These are phyloP conservation scores for Hypericum androsaemum DNA, from an alignment of 345 rosid species.

Conservation along the genomic window DNA sequence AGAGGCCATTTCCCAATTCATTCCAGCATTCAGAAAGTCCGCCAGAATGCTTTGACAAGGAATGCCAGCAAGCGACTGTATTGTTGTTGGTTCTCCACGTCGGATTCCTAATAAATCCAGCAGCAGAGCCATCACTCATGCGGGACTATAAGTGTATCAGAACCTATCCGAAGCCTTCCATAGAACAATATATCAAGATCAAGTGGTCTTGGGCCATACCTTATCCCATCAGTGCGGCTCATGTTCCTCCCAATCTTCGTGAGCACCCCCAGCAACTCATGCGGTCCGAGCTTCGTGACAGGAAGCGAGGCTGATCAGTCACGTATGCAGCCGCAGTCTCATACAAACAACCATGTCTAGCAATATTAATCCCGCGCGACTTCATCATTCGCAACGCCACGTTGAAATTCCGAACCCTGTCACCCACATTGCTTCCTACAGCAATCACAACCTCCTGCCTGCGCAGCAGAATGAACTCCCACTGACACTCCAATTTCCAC, in stretches of 20 bases:
- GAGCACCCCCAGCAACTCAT: conserved; percentile 55
- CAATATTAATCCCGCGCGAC: conserved; percentile 44
- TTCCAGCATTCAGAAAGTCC: conserved; percentile 61
- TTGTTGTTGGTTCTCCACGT: conserved; percentile 55
- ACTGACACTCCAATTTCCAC: conserved; percentile 48
- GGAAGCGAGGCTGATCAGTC: conserved; percentile 77
- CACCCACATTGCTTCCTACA: conserved; percentile 80
- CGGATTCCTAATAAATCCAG: conserved; percentile 67
- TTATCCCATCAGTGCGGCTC: conserved; percentile 65
- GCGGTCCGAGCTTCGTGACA: conserved; percentile 70
- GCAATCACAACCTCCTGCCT: conserved; percentile 86
- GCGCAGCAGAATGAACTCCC: conserved; percentile 48
- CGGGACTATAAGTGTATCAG: conserved; percentile 56
- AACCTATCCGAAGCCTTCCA: conserved; percentile 50
- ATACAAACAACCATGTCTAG: conserved; percentile 70
- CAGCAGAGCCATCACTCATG: conserved; percentile 84
- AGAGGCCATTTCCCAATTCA: conserved; percentile 66
- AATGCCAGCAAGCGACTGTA: conserved; percentile 70
- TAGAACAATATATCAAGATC: conserved; percentile 88
- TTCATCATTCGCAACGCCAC: conserved; percentile 61
- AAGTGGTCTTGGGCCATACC: conserved; percentile 83
- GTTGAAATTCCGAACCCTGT: conserved; percentile 54
- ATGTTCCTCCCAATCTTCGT: conserved; percentile 67
- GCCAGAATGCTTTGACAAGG: conserved; percentile 41
- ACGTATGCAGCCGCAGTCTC: conserved; percentile 86